Base-by-base conservation (phyloP, 2,329 filamentous ascomycete genomes). In the Ceratocystis ficicola region DNA sequence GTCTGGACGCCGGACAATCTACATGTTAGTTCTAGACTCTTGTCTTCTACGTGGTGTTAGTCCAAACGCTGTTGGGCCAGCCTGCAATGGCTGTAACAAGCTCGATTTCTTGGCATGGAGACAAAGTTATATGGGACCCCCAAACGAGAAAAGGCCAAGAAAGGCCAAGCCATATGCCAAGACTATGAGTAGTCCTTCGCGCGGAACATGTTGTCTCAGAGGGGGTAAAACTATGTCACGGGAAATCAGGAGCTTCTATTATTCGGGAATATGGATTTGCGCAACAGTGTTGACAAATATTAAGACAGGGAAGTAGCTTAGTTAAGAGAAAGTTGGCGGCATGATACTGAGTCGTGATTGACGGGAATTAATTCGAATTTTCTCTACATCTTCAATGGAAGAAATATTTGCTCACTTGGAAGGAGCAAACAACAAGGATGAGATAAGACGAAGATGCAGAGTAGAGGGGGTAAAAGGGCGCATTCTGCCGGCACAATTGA, bases 11-110 rank as follows among this genome's bases (percentile, higher is more conserved):
- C n/a, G 52, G 28, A 12, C 6, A 30, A 5, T 12, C 5, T 22
- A 50, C 5, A 50, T 20, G n/a, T 50, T 7, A 20, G 48, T 5
- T 20, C 20, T 15, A 55, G 10, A 10, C 22, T 12, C 8, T 1
- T 41, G 10, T 10, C 8, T 57, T 30, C 5, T 15, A 30, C 6
- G 22, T 7, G 10, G 7, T 30, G 5, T 30, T 57, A 57, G 52
- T 6, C 0, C 22, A 57, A 28, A 32, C 15, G 17, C 7, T 12
- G 3, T 17, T 57, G 52, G 5, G 28, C 17, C 4, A 8, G 20
- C 30, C 55, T 59, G 25, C 55, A 36, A 59, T 22, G 20, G 28
- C 28, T 59, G 55, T 59, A 59, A 59, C 55, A 59, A 17, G 55
- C 55, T 36, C 55, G 10, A 2, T 17, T 59, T 59, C 55, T 59